Evolutionary conservation across 805 yeast genomes (phyloP), one percentile per base, ranked within the genome.

Genomic region (Candida coquimbonensis): DNA sequence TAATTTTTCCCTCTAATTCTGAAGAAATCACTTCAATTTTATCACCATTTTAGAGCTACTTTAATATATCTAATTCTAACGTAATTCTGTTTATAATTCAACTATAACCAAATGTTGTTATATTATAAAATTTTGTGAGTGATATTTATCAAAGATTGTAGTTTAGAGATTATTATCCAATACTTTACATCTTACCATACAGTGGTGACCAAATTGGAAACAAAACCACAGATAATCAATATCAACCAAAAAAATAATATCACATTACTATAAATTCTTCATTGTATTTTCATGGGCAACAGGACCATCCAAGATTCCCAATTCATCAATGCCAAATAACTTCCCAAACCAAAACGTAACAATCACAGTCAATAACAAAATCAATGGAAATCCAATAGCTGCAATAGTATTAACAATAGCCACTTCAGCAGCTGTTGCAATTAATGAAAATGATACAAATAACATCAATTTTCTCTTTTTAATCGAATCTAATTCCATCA

Each of bases 351-450:
- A 73, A 17, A 84, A 78, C 12, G 88, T 78, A 1, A 79, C 66
- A 21, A 83, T 73, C 47, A 87, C 90, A 44, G 81, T 74, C 3
- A 72, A 48, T 57, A 91, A 64, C 42, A 91, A 66, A 0, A 93
- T 87, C 3, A 88, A 83, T 0, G 99, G 98, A 59, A 93, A 91
- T 3, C 96, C 98, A 31, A 91, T 87, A 0, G 98, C 97, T 0
- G 93, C 98, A 49, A 73, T 79, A 0, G 96, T 87, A 59, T 82
- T 77, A 0, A 95, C 85, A 31, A 91, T 88, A 0, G 81, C 93
- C 52, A 88, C 83, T 60, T 95, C 98, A 0, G 79, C 84, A 2
- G 75, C 83, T 43, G 83, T 83, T 0, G 93, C 93, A 19, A 80
- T 53, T 5, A 84, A 60, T 48, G 87, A 81, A 17, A 87, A 65